These are phyloP conservation scores for Rhodosporidiobolus sp. DNA, from an alignment of 768 basidiomycete species.

Conservation along the genomic window DNA sequence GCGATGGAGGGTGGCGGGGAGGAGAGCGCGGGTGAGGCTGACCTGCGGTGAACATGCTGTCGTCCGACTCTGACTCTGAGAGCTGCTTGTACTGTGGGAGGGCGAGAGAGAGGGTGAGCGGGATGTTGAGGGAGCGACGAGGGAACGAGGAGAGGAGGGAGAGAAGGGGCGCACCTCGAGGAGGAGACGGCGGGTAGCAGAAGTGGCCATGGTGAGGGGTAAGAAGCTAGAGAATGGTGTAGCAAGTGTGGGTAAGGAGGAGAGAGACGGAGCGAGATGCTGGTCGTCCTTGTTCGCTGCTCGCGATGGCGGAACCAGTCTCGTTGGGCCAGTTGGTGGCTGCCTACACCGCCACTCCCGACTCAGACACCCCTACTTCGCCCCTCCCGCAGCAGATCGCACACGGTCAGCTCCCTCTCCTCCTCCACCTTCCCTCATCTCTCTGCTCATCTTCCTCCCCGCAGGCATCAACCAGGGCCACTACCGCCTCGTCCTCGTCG, in stretches of 20 bases:
- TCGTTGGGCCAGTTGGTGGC: not conserved
- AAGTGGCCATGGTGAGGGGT: too few relatives aligned
- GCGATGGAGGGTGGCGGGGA: not conserved
- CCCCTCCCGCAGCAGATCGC: slow-evolving; percentile 13
- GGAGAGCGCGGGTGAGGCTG: slow-evolving; percentile 51
- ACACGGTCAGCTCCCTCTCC: not conserved
- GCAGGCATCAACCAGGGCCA: not conserved
- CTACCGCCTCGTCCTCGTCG: not conserved
- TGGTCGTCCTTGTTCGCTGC: not conserved
- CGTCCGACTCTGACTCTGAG: slow-evolving; percentile 49
- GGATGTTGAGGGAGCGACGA: slow-evolving; percentile 49
- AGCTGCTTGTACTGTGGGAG: slow-evolving; percentile 51
- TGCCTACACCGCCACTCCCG: slow-evolving; percentile 1
- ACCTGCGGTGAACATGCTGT: slow-evolving; percentile 94
- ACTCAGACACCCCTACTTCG: not conserved
- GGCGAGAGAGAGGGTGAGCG: slow-evolving; percentile 74
- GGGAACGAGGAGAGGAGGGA: not conserved
- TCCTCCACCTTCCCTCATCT: not conserved
- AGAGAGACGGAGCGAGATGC: too few relatives aligned
- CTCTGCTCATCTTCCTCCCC: not conserved
- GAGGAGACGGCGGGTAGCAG: too few relatives aligned
- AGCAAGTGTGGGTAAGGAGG: too few relatives aligned
- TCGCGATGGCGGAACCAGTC: not conserved
- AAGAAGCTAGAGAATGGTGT: too few relatives aligned
- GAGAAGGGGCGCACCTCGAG: not conserved